Conservation (phyloP, 345 rosid genomes). For the Dipteronia sinensis region DNA sequence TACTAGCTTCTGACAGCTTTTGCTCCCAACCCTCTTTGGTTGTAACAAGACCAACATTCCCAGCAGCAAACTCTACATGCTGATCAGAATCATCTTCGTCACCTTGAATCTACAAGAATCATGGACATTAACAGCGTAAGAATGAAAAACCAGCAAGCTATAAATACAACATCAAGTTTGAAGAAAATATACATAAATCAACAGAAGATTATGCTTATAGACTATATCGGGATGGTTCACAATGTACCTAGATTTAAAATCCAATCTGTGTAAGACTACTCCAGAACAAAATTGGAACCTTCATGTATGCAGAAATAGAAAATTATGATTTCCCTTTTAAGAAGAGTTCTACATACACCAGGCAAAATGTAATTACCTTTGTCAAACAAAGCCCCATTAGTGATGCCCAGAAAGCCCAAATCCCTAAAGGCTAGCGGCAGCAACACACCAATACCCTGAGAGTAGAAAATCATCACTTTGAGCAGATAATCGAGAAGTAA, state of each 20-base stretch:
- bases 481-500: background rate
- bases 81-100: conserved; percentile 41
- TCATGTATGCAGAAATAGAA: background rate
- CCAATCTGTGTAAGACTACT: background rate
- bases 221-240: background rate
- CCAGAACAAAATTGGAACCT: conserved; percentile 4
- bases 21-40: conserved; percentile 74
- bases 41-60: conserved; percentile 59
- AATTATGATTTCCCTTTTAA: background rate
- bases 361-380: conserved; percentile 36
- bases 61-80: conserved; percentile 55
- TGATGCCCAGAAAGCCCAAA: conserved; percentile 30
- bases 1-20: conserved; percentile 68
- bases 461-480: conserved; percentile 1
- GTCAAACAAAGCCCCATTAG: conserved; percentile 53
- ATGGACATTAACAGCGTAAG: conserved; percentile 5
- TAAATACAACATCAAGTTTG: background rate
- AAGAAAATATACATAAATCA: background rate
- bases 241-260: background rate
- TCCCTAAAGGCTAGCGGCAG: background rate
- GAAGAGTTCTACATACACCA: background rate
- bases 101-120: conserved; percentile 32
- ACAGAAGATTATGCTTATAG: background rate
- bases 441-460: conserved; percentile 15
- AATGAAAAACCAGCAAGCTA: background rate